Percentiles rank a stretch among this genome's conserved stretches.
These are phyloP conservation scores for Neckera pumila DNA, from an alignment of 225 moss, liverwort and hornwort species.

Conservation along the genomic window DNA sequence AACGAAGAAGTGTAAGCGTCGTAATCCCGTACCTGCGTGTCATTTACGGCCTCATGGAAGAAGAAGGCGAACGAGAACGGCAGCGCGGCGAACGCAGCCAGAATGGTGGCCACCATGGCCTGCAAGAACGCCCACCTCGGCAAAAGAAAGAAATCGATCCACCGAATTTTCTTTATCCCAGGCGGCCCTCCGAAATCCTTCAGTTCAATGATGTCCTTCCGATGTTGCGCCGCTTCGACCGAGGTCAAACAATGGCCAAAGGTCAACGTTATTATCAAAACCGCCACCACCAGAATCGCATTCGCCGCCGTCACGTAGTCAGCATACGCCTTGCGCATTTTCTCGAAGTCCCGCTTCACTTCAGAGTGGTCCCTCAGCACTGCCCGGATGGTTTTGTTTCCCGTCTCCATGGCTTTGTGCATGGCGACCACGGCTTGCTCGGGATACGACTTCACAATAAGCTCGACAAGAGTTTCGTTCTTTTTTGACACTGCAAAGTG, in stretches of 20 bases:
- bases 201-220: neutral
- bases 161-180: accelerated
- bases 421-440: too few relatives aligned
- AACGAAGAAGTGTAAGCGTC: neutral
- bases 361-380: too few relatives aligned
- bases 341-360: too few relatives aligned
- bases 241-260: too few relatives aligned
- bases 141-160: neutral
- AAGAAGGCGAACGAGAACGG: neutral
- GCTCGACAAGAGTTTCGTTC: neutral
- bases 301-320: too few relatives aligned
- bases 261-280: too few relatives aligned
- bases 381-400: too few relatives aligned
- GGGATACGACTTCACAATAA: neutral
- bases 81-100: neutral
- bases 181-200: neutral
- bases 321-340: too few relatives aligned
- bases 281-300: too few relatives aligned
- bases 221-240: neutral
- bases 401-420: too few relatives aligned
- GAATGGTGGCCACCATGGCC: neutral
- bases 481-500: neutral
- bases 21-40: neutral
- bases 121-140: neutral
- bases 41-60: neutral